Base-by-base conservation (phyloP, 106 monocot genomes). In the Dioscorea alata region DNA sequence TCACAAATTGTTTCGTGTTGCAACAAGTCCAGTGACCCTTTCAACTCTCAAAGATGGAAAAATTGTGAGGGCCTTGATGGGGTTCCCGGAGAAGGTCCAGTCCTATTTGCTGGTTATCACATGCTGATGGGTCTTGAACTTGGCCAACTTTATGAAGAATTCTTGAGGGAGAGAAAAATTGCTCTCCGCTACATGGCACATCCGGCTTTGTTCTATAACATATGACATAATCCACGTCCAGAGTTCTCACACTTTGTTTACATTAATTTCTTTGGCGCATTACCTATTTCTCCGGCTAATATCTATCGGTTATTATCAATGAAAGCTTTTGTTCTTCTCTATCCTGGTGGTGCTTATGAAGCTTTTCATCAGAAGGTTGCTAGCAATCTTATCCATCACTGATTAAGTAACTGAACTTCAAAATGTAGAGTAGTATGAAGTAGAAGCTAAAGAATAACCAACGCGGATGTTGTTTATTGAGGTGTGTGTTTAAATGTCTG, bases 321-420 rank as follows among this genome's bases (percentile, higher is more conserved):
- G 56, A 83, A 83, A 34, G 73, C 80, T 33, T 89, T 81, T 79
- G 87, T 99, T 73, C 89, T 97, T 73, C 92, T 99, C 42, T 99
- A 92, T 72, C 97, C 97, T 33, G 97, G 97, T 18, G 97, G 97
- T 53, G 89, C 83, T 32, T 86, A 89, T 13, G 97, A 99, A 78
- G 92, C 97, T 64, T 66, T 90, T 54, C 97, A 99, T 81, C 78
- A 80, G 54, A 97, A 92, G 97, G 97, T 99, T 56, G 49, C 65
- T 42, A 50, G 69, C 16, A 76, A 61, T n/a, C 24, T 34, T 35
- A 19, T 50, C 57, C 59, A n/a, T 54, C 54, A 42, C 10, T 42
- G 42, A 42, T 42, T 5, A 42, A 0, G 18, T 56, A 15, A 18
- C n/a, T 56, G 54, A 0, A 15, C 54, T 6, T 18, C 16, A 56